Conservation (phyloP, 2,329 filamentous ascomycete species). For the Aspergillus intermedius region DNA sequence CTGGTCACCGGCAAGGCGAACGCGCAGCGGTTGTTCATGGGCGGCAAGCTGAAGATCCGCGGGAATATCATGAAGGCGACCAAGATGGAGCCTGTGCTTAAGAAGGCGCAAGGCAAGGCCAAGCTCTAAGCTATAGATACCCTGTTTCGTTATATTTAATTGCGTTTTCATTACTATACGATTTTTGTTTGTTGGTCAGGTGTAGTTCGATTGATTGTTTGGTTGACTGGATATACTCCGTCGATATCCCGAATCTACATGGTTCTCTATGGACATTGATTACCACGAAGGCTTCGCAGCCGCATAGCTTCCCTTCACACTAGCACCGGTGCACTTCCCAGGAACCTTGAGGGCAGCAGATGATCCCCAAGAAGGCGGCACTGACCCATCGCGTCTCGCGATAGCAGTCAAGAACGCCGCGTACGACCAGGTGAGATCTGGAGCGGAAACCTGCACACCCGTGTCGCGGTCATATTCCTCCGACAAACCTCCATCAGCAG, state of each 20-base stretch:
- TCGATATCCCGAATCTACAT: too few species aligned
- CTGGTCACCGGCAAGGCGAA: conserved; percentile 84
- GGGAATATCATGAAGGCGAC: conserved; percentile 97
- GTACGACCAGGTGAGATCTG: conserved; percentile 17
- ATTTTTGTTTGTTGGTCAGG: neutral
- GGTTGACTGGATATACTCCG: too few species aligned
- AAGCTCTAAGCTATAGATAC: conserved; percentile 62
- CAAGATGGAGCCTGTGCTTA: conserved; percentile 87
- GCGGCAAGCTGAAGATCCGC: conserved; percentile 97
- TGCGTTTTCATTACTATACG: neutral
- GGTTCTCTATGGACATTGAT: neutral
- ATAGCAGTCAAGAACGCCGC: conserved; percentile 14
- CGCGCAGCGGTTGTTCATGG: conserved; percentile 93
- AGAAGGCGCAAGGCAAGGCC: conserved; percentile 76
- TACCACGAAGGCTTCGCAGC: conserved; percentile 1
- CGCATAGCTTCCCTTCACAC: neutral
- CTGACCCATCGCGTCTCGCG: conserved; percentile 9
- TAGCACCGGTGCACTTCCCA: neutral
- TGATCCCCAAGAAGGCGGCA: conserved; percentile 17
- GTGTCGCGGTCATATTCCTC: conserved; percentile 30
- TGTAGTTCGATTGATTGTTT: neutral
- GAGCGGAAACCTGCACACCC: conserved; percentile 10
- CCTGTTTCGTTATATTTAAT: conserved; percentile 9
- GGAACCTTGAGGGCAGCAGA: conserved; percentile 1
- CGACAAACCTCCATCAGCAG: conserved; percentile 18